A percentile compares a stretch with the other conserved stretches of the same genome.
Conservation (phyloP, 192 early-diverging fungal species). For the Helicostylum pulchrum region DNA sequence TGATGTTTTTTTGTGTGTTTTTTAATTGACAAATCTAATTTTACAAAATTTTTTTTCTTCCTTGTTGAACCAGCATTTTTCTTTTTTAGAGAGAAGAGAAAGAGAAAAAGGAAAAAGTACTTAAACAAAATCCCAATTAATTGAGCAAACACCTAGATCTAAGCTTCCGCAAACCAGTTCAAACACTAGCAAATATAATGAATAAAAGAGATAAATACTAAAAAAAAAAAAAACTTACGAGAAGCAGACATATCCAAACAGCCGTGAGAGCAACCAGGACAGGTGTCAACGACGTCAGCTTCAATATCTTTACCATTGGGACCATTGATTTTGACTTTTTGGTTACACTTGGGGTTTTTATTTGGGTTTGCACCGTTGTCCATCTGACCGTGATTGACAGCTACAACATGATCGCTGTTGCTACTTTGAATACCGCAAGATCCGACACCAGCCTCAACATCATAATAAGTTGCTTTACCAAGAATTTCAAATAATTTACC, state of each 20-base stretch:
- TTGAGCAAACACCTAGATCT: conserved; percentile 5
- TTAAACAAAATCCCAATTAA: conserved; percentile 16
- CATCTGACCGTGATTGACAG: conserved; percentile 26
- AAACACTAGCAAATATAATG: conserved; percentile 12
- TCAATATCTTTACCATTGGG: not conserved
- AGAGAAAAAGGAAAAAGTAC: not conserved
- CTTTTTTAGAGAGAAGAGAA: no score
- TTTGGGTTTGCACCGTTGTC: conserved; percentile 27
- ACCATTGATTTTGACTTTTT: conserved; percentile 12
- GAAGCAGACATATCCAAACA: conserved; percentile 19
- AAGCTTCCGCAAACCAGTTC: conserved; percentile 13
- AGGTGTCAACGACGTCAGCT: conserved; percentile 17
- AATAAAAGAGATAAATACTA: not conserved
- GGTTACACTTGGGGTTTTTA: conserved; percentile 15
- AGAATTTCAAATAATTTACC: not conserved
- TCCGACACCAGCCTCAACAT: conserved; percentile 11
- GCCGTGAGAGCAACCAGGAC: conserved; percentile 9
- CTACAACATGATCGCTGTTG: conserved; percentile 27
- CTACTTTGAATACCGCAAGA: conserved; percentile 25
- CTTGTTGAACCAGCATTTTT: no score
- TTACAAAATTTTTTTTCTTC: no score
- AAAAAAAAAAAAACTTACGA: conserved; percentile 2
- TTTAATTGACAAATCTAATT: no score
- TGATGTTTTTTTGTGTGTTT: no score
- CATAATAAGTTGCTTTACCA: conserved; percentile 31